Evolutionary conservation across 495 filamentous ascomycete species (phyloP), one percentile per base, ranked within the genome.

Genomic region (Podospora pseudopauciseta): DNA sequence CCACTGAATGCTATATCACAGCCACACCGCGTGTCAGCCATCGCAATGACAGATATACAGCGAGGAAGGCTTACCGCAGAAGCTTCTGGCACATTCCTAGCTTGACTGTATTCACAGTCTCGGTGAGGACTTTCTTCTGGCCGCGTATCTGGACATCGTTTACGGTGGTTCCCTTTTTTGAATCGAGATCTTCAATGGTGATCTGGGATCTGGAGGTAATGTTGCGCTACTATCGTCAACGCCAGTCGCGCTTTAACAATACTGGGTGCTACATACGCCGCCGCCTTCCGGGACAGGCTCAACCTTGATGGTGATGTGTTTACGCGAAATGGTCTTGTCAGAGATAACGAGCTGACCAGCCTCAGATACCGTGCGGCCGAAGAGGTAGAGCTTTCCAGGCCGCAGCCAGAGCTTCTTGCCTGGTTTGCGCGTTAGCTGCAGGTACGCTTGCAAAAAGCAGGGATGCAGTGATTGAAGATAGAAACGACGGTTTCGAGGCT

Each of bases 261-360:
- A 19, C 23, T 7, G 18, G 11, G 9, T 15, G 61, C 5, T 67
- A 73, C 85, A 61, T 86, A 96, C 91, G 65, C 88, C 90, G 77
- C 92, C 89, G 62, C 87, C 91, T 7, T 87, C 79, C 39, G 82
- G 78, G 5, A 95, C 90, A 0, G 78, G 69, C 15, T 83, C 87
- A 2, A 98, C 87, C 30, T 88, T 82, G 65, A 99, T 88, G 32
- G 88, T 88, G 72, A 97, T 81, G 77, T 99, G 95, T 69, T 94
- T 90, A 34, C 94, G 86, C n/a, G 95, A 99, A 62, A 99, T 89
- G 5, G 88, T 88, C 68, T 90, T 89, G 66, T 93, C 82, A 63
- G 78, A 92, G 76, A 88, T 88, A 74, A 73, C 85, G 79, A 84
- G 80, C 76, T 86, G 72, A 78, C 88, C 88, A 70, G 76, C 79